Evolutionary conservation across 805 yeast genomes (phyloP), one percentile per base, ranked within the genome.

Genomic region (Cyberlindnera saturnus): DNA sequence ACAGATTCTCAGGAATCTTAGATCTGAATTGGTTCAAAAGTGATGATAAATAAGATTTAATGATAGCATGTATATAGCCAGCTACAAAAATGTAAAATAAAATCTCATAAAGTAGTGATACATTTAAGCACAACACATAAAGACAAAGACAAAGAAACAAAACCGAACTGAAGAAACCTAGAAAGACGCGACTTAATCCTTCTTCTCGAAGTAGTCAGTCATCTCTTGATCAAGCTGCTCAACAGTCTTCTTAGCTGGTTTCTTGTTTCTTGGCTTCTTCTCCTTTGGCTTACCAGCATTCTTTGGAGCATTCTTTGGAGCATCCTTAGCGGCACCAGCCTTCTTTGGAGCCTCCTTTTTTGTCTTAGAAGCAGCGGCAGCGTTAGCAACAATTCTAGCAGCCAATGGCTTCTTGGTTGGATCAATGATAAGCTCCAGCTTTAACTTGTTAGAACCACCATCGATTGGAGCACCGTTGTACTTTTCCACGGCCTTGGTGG

Each of bases 151-250:
- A 13, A 18, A 29, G 23, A 32, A 41, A 41, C 28, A 26, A 33
- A 42, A 34, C 34, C 32, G 36, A 28, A 37, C 23, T 29, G 6
- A 26, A 34, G 28, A n/a, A 26, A 32, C 20, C 36, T 7, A 16
- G 10, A 18, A 35, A 36, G n/a, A n/a, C 30, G 14, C 32, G 32
- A 19, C 18, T 47, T 58, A 60, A 42, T 66, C 66, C 50, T 68
- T 67, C 51, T 67, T 71, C 49, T 79, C 81, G 57, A 91, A 90
- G 71, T 91, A 91, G 63, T 90, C 98, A 50, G 89, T 85, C 99
- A 93, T 91, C 71, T 91, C 98, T 63, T 90, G 96, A 69, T 93
- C 99, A 62, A 91, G 79, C 69, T 93, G 91, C 65, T 86, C 98
- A 51, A 86, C 74, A 41, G 96, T 81, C 77, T 89, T 89, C 69